A percentile compares a stretch with the other conserved stretches of the same genome.
Evolutionary conservation across 176 grass and related monocot genomes (phyloP).

Genomic region (Triticum aestivum): DNA sequence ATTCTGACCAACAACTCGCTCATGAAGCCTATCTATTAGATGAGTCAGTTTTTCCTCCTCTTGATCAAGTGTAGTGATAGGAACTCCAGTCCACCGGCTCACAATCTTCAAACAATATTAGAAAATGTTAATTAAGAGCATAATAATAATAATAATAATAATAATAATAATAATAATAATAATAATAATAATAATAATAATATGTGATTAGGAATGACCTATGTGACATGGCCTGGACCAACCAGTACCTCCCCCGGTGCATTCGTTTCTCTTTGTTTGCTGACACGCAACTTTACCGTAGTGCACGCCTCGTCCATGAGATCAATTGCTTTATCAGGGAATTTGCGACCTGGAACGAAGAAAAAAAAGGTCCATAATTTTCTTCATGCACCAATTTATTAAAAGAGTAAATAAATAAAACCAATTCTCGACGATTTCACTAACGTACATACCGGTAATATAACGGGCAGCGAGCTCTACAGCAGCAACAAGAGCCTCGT

Average conservation of each 20-base stretch:
- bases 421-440: not conserved
- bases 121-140: not conserved
- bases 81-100: not conserved
- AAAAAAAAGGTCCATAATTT: not conserved
- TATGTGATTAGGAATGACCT: not conserved
- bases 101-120: not conserved
- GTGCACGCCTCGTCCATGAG: not conserved
- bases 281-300: not conserved
- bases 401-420: not conserved
- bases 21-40: not conserved
- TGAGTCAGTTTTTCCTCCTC: not conserved
- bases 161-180: too few species aligned
- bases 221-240: not conserved
- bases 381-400: not conserved
- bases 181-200: too few species aligned
- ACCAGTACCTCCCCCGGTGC: not conserved
- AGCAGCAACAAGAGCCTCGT: not conserved
- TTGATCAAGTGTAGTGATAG: not conserved
- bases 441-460: not conserved
- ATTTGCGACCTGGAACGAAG: not conserved
- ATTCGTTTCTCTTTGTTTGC: not conserved
- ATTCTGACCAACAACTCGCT: not conserved
- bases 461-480: not conserved
- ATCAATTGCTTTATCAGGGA: not conserved
- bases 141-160: too few species aligned